Base-by-base conservation (phyloP, 305 asterid species). In the Andrographis paniculata region DNA sequence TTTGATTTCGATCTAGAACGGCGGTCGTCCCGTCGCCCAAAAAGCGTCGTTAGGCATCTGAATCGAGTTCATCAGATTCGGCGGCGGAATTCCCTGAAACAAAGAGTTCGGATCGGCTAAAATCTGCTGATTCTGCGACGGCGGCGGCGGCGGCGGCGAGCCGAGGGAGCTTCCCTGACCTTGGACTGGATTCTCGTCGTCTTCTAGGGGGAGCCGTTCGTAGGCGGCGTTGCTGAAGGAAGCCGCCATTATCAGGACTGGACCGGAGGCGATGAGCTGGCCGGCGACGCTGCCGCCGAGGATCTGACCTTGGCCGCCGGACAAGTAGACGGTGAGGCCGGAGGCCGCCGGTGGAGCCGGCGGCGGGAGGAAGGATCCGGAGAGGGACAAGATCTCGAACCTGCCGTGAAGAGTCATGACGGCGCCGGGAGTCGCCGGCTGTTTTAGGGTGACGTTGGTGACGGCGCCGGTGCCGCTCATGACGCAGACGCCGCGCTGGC, bases 251-350 rank as follows among this genome's bases (percentile, higher is more conserved):
- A 82, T 61, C 9, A 82, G 76, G 5, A 82, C 86, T 0, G 94
- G 88, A 2, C 94, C 94, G 0, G 88, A 62, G 0, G 94, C 88
- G 53, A 82, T 22, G 14, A 82, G 77, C 17, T 67, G 59, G 3
- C 94, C 94, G 9, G 76, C 88, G 20, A 78, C 88, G n/a, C 80
- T 65, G 6, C 94, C 94, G 3, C 88, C 94, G 6, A 82, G 75
- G 12, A 82, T 88, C 43, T 82, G 88, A 5, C 94, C 94, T 68
- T 82, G 88, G 7, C 94, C 94, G 16, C 88, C 94, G 6, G 82
- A 78, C 27, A 82, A 48, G 28, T 78, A 78, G 28, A 75, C 65
- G 1, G 93, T 78, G 66, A 82, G 55, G 21, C 77, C 55, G 0
- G 91, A 62, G 4, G 94, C 84, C 0, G 84, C 79, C 0, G 87